Base-by-base conservation (phyloP, 768 basidiomycete genomes). In the Flagelloscypha sp. region DNA sequence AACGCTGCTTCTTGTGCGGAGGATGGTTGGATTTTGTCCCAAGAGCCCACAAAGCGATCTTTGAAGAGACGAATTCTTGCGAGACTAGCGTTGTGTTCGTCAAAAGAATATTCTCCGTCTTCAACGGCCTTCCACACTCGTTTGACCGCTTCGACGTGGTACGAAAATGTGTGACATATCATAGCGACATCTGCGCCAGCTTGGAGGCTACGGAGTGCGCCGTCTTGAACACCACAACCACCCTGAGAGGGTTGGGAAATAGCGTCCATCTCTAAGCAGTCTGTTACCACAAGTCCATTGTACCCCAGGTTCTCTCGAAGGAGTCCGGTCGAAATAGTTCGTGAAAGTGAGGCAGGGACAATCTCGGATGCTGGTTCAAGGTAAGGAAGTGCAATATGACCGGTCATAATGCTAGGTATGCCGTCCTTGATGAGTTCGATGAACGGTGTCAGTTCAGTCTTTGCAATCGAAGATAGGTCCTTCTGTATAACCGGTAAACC, bases 201-300 rank as follows among this genome's bases (percentile, higher is more conserved):
- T 31, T 60, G 58, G 27, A 84, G 48, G 4, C 73, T 70, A 40
- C 63, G 50, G 12, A 81, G 66, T 0, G 78, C 74, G 5, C 77
- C 79, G 25, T 61, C 62, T 36, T 68, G 64, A 3, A 66, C 57
- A 5, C 75, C 75, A 40, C 57, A 59, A 12, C 59, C 63, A 5
- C 66, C 67, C 35, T 61, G 54, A 8, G 64, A 58, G 12, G 58
- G 57, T 19, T 66, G 61, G 1, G 74, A 66, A 11, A 84, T 70
- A 8, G 83, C 80, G 31, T 76, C 76, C 82, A 85, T 84, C 56
- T 84, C 81, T 16, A 84, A 56, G 47, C 82, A 84, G 48, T 84
- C 82, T 1, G 82, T 83, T 19, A 83, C 79, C 15, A 81, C 53
- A 24, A 84, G 68, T 0, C 79, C 79, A 3, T 58, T 32, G 51